Base-by-base conservation (phyloP, 1,284 basidiomycete species). In the Marasmius sp. region DNA sequence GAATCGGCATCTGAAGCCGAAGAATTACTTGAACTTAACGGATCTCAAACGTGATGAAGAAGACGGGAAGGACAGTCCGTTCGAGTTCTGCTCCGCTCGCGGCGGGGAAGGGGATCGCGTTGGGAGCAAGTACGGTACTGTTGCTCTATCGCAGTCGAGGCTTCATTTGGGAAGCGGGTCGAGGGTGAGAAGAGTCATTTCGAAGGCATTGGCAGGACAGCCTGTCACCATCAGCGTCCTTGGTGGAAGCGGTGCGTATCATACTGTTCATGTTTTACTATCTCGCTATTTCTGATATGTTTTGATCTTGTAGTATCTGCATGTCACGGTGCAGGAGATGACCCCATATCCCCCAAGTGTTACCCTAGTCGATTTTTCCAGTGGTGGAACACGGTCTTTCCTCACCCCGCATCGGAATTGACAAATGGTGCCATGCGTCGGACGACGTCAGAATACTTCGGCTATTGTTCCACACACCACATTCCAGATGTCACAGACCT, bases 371-470 rank as follows among this genome's bases (percentile, higher is more conserved):
- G 86, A 47, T 92, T 98, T 78, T 97, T 97, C 80, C 82, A 89
- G 62, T 98, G 96, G 95, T 96, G 95, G 91, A 94, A 96, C 76
- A 85, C 83, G 57, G 85, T 97, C 16, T 98, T 98, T 77, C 95
- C 95, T 1, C 93, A 98, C 75, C 95, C 95, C 0, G 92, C 92
- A 2, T 94, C 94, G 8, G 95, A 97, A 74, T 84, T 98, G 66
- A 98, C 96, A 14, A 97, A 97, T 73, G 96, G 95, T 37, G 96
- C 95, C 2, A 90, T 95, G 80, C 85, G 93, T 27, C 85, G 87
- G 55, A 94, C 94, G 41, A 91, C 91, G 74, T 95, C 94, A 4
- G 89, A 88, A 3, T 98, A 98, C 79, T 98, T 94, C 78, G 91
- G 90, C 4, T 97, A 90, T 77, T 98, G 96, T 81, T 91, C 87